phyloP scores from a whole-genome alignment of 305 asterid species.

The Solanum hybrid region DNA sequence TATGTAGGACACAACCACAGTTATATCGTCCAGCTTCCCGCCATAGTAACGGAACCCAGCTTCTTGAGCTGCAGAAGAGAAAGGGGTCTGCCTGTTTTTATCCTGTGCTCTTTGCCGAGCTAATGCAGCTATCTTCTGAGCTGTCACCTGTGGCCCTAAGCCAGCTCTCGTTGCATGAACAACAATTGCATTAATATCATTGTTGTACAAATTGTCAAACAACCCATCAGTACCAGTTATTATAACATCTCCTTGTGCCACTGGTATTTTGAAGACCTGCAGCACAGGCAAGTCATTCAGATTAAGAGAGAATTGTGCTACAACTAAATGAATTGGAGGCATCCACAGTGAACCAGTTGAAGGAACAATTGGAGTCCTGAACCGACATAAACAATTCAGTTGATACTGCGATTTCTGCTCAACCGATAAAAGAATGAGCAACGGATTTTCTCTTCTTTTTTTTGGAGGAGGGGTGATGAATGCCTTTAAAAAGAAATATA shows the following conservation, averaged over 20 bases:
- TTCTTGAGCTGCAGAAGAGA: constrained; percentile 97
- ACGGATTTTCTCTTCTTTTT: neutral
- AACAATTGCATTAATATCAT: constrained; percentile 72
- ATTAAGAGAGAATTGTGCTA: neutral
- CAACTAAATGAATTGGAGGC: neutral
- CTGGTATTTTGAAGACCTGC: constrained; percentile 79
- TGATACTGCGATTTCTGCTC: neutral
- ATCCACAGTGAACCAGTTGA: neutral
- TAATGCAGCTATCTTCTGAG: constrained; percentile 89
- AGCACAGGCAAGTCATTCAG: constrained; percentile 13
- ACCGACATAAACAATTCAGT: neutral
- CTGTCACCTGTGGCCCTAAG: constrained; percentile 80
- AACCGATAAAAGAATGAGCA: neutral
- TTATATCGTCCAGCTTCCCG: constrained; percentile 93
- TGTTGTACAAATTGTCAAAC: constrained; percentile 84
- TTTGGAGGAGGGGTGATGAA: neutral
- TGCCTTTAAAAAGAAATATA: neutral
- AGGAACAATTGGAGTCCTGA: neutral
- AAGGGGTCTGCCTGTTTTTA: constrained; percentile 88
- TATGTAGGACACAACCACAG: constrained; percentile 79
- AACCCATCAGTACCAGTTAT: constrained; percentile 96
- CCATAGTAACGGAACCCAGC: constrained; percentile 95
- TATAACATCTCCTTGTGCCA: constrained; percentile 92
- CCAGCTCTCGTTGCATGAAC: constrained; percentile 88
- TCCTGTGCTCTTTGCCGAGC: constrained; percentile 93